phyloP scores from a whole-genome alignment of 2,329 filamentous ascomycete genomes.

The Fusarium camptoceras region DNA sequence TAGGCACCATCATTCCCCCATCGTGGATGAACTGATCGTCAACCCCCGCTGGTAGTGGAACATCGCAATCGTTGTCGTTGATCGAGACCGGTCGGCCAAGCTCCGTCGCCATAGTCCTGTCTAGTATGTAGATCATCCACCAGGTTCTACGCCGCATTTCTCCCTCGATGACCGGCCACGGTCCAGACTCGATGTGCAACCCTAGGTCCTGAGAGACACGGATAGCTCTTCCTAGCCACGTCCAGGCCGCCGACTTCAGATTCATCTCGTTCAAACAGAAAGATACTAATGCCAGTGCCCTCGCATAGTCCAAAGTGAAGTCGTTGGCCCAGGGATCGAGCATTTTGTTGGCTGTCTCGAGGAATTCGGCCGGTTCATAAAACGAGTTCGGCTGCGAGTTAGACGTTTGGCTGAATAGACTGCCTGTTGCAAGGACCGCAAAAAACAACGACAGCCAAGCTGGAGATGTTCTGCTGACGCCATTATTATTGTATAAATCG shows the following conservation, averaged over 20 bases:
- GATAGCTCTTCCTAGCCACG: slow-evolving; percentile 84
- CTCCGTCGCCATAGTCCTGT: slow-evolving; percentile 84
- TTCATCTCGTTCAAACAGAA: slow-evolving; percentile 89
- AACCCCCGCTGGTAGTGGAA: slow-evolving; percentile 79
- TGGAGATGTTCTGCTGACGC: slow-evolving; percentile 65
- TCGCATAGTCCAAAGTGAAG: slow-evolving; percentile 79
- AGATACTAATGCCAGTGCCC: slow-evolving; percentile 77
- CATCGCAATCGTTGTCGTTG: slow-evolving; percentile 88
- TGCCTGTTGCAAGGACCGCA: slow-evolving; percentile 83
- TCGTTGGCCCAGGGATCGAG: slow-evolving; percentile 87
- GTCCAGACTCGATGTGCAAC: slow-evolving; percentile 79
- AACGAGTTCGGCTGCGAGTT: slow-evolving; percentile 66
- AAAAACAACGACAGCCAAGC: slow-evolving; percentile 86
- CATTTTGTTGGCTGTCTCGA: slow-evolving; percentile 76
- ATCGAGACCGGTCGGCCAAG: slow-evolving; percentile 84
- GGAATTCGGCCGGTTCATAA: slow-evolving; percentile 69
- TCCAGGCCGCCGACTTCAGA: slow-evolving; percentile 84
- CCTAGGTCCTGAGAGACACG: slow-evolving; percentile 86
- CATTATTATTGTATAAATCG: slow-evolving; percentile 75
- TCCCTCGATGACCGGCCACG: slow-evolving; percentile 79
- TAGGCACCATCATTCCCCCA: slow-evolving; percentile 65
- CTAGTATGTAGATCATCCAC: slow-evolving; percentile 94
- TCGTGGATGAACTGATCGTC: slow-evolving; percentile 82
- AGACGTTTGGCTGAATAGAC: slow-evolving; percentile 73
- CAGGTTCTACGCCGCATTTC: slow-evolving; percentile 90